Base-by-base conservation (phyloP, 192 early-diverging fungal species). In the Mortierella hygrophila region DNA sequence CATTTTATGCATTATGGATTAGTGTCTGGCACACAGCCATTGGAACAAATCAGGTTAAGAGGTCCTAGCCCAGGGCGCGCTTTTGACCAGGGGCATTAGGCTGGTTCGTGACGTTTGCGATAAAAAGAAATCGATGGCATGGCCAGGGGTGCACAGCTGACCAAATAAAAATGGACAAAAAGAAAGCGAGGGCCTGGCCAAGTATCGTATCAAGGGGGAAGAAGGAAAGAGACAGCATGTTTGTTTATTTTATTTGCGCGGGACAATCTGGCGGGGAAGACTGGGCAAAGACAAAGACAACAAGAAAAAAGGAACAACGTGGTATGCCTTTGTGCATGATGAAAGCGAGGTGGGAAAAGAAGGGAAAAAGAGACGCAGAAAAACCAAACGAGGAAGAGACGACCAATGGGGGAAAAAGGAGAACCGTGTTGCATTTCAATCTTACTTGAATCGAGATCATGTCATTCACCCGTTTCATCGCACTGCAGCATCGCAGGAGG, bases 251-350 rank as follows among this genome's bases (percentile, higher is more conserved):
- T 60, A 10, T 60, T 60, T 60, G 55, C 55, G n/a, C 55, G 55
- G n/a, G 55, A 26, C 55, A 60, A 60, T 26, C n/a, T 26, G n/a
- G n/a, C 55, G 55, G n/a, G 21, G n/a, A 60, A 2, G 55, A 26
- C 23, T 26, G 0, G 55, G 2, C 8, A 60, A 29, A 9, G 16
- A 60, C 13, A 60, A 11, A 6, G 35, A 35, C 35, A 35, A n/a
- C 6, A 26, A n/a, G n/a, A 60, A 60, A 60, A 60, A 60, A 60
- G 55, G n/a, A 60, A 23, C 21, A 60, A 26, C 55, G 0, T 60
- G 55, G n/a, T 60, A 60, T 60, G 55, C 55, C n/a, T 11, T 60
- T 60, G 55, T 60, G 55, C 55, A 60, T 26, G 55, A 60, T 60
- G 13, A 18, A 23, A 60, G 7, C n/a, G 7, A 26, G 55, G 55